phyloP scores from a whole-genome alignment of 148 eudicot genomes.

The Vaccinium macrocarpon region DNA sequence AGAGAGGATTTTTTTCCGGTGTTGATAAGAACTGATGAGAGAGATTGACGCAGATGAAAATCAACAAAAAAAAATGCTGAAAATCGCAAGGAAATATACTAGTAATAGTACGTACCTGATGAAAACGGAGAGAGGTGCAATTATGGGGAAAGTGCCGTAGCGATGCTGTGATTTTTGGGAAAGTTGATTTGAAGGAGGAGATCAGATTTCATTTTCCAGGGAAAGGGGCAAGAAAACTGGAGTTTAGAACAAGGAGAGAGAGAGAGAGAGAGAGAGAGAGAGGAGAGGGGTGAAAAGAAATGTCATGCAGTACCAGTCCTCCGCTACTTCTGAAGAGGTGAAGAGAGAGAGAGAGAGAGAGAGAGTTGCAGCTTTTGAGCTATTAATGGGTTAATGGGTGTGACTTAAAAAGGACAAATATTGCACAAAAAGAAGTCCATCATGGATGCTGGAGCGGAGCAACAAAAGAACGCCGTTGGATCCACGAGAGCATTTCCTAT shows the following conservation, averaged over 20 bases:
- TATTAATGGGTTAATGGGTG: neutral
- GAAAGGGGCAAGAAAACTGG: neutral
- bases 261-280: neutral
- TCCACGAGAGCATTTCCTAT: too few relatives aligned
- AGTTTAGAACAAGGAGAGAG: neutral
- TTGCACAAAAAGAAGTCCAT: neutral
- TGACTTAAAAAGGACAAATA: neutral
- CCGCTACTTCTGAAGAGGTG: neutral
- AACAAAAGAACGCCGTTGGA: too few relatives aligned
- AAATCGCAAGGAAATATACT: too few relatives aligned
- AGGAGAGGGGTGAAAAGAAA: neutral
- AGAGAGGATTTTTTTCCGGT: neutral
- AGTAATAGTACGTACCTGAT: neutral
- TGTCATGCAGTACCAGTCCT: neutral
- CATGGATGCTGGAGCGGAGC: neutral
- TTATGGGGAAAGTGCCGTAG: neutral
- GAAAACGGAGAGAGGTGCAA: neutral
- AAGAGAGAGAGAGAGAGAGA: neutral
- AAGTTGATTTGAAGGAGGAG: neutral
- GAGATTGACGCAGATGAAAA: too few relatives aligned
- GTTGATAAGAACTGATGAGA: too few relatives aligned
- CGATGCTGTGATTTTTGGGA: neutral
- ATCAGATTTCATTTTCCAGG: neutral
- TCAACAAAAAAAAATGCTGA: too few relatives aligned
- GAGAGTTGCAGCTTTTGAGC: neutral